Evolutionary conservation across 805 yeast species (phyloP), one percentile per base, ranked within the genome.

Genomic region (Candida khao-thaluensis): DNA sequence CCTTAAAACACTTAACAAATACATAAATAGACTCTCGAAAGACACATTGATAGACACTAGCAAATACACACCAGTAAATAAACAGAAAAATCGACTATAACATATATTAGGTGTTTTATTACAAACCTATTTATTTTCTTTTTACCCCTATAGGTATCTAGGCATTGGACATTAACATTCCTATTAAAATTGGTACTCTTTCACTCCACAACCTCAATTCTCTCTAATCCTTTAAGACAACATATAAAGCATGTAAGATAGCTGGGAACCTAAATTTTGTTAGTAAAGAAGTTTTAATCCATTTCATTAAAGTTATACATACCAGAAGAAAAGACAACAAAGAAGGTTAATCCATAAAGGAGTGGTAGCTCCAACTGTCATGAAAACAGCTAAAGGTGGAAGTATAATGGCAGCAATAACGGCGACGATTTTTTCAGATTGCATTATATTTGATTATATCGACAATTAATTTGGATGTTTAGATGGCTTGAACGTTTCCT

Each of bases 341-440:
- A 81, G 59, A 49, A 81, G 56, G 71, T 82, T 83, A 57, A 84
- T 73, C 60, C 82, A 64, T 54, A 83, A 76, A 37, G 74, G 84
- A 37, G 72, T 66, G 48, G 85, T 78, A 49, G 77, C 71, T 45
- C 91, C 93, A 51, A 72, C 74, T 47, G 72, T 76, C 72, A 83
- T 62, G 62, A 78, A 82, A 47, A 84, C 93, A 24, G 90, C 85
- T 51, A 84, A 71, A 37, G 90, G 90, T 36, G 93, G 93, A 49
- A 84, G 61, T 46, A 84, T 60, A 36, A 84, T 33, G 38, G 90
- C 84, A 43, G 60, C 44, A 35, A 65, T 62, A 39, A 64, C 40
- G 35, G 64, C 71, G 41, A 69, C 61, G 40, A 69, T 64, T 52
- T 69, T 67, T 47, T 69, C 72, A 42, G 68, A 52, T 38, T 61